Conservation (phyloP, 2,329 filamentous ascomycete genomes). For the Plectosphaerella plurivora region DNA sequence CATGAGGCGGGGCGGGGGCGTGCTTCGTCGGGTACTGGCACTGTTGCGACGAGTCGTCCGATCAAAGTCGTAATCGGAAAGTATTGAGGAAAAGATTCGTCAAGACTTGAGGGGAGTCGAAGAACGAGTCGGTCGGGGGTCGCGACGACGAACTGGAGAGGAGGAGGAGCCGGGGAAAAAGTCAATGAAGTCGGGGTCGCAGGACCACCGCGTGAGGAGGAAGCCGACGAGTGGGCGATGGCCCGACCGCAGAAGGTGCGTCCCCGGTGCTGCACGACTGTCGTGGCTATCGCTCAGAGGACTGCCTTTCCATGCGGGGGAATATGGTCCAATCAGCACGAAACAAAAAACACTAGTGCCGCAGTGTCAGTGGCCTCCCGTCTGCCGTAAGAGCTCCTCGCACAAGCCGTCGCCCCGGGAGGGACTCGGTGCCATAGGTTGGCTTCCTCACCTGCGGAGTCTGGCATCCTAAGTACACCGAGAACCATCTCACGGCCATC, state of each 20-base stretch:
- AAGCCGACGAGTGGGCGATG: not conserved
- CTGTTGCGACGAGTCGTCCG: not conserved
- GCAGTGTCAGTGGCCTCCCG: conserved; percentile 7
- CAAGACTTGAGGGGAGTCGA: not conserved
- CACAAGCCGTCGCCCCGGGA: not conserved
- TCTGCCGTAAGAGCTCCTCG: conserved; percentile 7
- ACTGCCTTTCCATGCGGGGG: conserved; percentile 13
- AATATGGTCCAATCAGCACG: conserved; percentile 6
- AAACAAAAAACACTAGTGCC: not conserved
- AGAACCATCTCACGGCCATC: not conserved
- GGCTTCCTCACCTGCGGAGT: not conserved
- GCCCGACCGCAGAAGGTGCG: conserved; percentile 8
- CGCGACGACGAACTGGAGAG: not conserved
- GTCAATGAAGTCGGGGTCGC: not conserved
- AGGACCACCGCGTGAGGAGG: not conserved
- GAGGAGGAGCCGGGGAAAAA: not conserved
- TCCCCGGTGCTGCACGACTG: conserved; percentile 32
- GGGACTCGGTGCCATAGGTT: not conserved
- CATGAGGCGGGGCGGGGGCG: not conserved
- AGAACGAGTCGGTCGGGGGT: not conserved
- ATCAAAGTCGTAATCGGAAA: not conserved
- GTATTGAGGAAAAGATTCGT: not conserved
- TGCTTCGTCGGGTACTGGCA: not conserved
- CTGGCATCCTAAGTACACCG: not conserved
- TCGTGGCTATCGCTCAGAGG: conserved; percentile 46